Evolutionary conservation across 2,329 filamentous ascomycete species (phyloP).

Genomic region (Cercospora sp.): DNA sequence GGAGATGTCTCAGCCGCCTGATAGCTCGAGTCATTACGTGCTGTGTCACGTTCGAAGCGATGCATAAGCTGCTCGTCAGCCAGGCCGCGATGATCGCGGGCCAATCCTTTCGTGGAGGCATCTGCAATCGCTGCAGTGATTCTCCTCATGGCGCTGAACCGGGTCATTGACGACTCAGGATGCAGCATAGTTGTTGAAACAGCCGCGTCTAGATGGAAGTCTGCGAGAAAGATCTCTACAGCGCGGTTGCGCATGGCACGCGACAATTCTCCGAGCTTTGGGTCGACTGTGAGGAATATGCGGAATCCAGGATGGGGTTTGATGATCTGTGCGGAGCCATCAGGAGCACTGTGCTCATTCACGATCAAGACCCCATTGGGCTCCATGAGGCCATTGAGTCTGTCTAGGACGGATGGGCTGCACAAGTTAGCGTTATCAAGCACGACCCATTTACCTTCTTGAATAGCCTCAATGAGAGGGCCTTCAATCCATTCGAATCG

Average conservation of each 20-base stretch:
- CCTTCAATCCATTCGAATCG: slow-evolving; percentile 97
- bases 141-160: slow-evolving; percentile 28
- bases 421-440: slow-evolving; percentile 97
- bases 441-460: slow-evolving; percentile 86
- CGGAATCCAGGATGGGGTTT: slow-evolving; percentile 83
- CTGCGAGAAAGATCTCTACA: slow-evolving; percentile 75
- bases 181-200: slow-evolving; percentile 26
- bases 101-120: slow-evolving; percentile 1
- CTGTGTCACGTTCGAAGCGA: slow-evolving; percentile 17
- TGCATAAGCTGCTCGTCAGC: slow-evolving; percentile 25
- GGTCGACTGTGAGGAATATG: slow-evolving; percentile 91
- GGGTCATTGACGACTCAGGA: slow-evolving; percentile 35
- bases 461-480: slow-evolving; percentile 80
- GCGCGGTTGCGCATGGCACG: slow-evolving; percentile 95
- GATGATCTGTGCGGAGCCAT: slow-evolving; percentile 78
- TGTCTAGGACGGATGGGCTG: slow-evolving; percentile 89
- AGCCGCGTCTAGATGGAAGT: background rate
- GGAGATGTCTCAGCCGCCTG: background rate
- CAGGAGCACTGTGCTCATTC: slow-evolving; percentile 84
- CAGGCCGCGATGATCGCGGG: slow-evolving; percentile 30
- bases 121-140: background rate
- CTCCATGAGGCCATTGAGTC: slow-evolving; percentile 91
- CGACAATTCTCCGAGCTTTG: slow-evolving; percentile 88
- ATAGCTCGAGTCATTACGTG: background rate
- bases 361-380: slow-evolving; percentile 84